Base-by-base conservation (phyloP, 805 yeast genomes). In the Sugiyamaella valdiviana region DNA sequence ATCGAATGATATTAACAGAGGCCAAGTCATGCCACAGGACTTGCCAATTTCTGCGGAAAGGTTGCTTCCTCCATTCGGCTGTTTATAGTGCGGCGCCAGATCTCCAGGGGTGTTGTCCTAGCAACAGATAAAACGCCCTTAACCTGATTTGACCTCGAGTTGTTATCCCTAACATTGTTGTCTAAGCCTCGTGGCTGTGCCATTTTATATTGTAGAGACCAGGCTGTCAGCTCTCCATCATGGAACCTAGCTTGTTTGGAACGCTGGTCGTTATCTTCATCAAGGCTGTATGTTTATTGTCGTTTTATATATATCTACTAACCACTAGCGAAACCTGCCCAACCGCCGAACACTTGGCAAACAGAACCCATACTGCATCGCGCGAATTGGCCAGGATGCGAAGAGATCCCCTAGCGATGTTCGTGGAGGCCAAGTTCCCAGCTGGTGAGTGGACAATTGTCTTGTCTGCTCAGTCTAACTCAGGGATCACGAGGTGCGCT, bases 361-460 rank as follows among this genome's bases (percentile, higher is more conserved):
- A 60, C 99, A 93, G 66, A 84, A 86, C 55, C 99, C 98, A 1
- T 90, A 87, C 67, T 84, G 89, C 51, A 79, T 91, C 5, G 73
- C 86, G 10, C 71, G 98, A 49, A 73, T 93, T 4, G 91, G 90
- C 23, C 87, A 86, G 51, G 77, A 78, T 57, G 91, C 95, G 7
- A 81, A 85, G 54, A 80, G 83, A 59, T 87, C 97, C 0, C 81
- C 80, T 32, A 75, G 87, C 0, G 80, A 85, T 51, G 76, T 78
- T 45, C 70, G 98, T 56, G 99, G 96, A 1, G 99, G 99, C 1
- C 99, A 93, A 63, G 84, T 86, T 3, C 99, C 99, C 1, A 77
- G 73, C 17, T 93, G 97, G 87, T 82, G 85, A 54, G 71, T 84
- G 49, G 70, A 15, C 86, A 56, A 86, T 85, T 60, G 76, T 76